Evolutionary conservation across 31 red algal genomes (phyloP).

Genomic region (Endocladia muricata): DNA sequence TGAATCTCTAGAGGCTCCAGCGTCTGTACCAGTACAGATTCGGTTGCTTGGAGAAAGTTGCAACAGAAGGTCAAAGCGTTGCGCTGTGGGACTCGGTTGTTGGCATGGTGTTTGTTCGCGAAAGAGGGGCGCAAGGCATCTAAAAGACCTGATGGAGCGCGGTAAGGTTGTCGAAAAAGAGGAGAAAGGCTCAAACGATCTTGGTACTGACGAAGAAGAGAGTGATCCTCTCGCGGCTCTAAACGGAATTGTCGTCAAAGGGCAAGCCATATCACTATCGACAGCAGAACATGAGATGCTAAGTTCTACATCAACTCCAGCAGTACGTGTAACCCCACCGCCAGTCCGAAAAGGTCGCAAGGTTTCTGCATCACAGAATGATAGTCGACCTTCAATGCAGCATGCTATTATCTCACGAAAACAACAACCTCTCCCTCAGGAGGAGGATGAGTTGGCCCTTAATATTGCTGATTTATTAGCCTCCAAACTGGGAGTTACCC

Average conservation of each 20-base stretch:
- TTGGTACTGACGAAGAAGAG: constrained; percentile 26
- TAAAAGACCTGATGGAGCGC: constrained; percentile 31
- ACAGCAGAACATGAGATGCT: background rate
- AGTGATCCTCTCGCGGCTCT: constrained; percentile 44
- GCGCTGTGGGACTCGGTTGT: constrained; percentile 41
- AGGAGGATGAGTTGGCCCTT: constrained; percentile 55
- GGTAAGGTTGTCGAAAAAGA: constrained; percentile 51
- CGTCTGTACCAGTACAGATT: background rate
- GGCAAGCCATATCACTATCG: constrained; percentile 20
- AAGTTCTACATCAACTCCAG: background rate
- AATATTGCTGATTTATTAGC: constrained; percentile 61
- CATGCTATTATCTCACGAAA: background rate
- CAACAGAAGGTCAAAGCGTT: background rate
- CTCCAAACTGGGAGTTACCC: constrained; percentile 17
- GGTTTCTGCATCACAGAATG: background rate
- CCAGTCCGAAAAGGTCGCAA: background rate
- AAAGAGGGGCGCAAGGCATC: constrained; percentile 21
- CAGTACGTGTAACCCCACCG: background rate
- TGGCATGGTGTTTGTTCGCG: constrained; percentile 34
- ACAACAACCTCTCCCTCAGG: background rate
- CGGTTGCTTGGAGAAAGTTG: constrained; percentile 29
- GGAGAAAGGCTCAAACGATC: constrained; percentile 16
- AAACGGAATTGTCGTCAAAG: constrained; percentile 35
- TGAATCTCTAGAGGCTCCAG: too few relatives aligned
- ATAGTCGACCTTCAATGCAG: background rate